Percentiles rank a stretch among this genome's conserved stretches.
Evolutionary conservation across 164 flowering plant genomes (phyloP).

Genomic region (Aristolochia contorta): DNA sequence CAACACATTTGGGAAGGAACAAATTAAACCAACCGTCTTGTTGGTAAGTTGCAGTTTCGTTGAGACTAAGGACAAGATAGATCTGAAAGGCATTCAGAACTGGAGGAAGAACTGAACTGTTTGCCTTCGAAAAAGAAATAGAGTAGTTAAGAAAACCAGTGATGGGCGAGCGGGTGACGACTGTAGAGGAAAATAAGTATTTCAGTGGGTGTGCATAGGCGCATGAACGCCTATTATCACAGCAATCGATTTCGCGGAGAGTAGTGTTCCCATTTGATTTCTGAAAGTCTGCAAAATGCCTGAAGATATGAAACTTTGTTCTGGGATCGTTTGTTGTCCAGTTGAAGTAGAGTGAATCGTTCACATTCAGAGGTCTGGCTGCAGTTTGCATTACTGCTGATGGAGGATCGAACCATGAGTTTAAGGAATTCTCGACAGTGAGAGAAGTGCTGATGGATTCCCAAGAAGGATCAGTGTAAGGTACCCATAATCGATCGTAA

Average conservation of each 20-base stretch:
- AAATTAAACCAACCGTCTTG: no score
- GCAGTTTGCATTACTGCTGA: not conserved
- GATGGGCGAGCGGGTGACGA: no score
- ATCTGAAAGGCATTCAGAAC: slow-evolving; percentile 1
- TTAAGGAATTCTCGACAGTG: not conserved
- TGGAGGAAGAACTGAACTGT: not conserved
- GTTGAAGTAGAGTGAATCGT: not conserved
- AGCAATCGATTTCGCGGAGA: not conserved
- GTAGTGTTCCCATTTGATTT: not conserved
- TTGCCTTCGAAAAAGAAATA: not conserved
- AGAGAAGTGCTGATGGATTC: not conserved
- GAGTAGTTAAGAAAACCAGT: not conserved
- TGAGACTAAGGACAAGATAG: not conserved
- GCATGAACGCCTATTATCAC: not conserved
- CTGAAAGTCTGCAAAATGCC: not conserved
- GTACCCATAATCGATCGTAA: no score
- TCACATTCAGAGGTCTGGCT: not conserved
- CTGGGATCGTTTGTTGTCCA: not conserved
- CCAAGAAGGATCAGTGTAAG: no score
- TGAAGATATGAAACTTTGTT: not conserved
- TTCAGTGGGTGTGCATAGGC: not conserved
- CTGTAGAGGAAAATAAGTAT: not conserved
- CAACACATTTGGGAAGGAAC: no score
- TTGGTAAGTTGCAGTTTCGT: not conserved
- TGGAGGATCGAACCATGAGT: no score